Evolutionary conservation across 129 eudicot genomes (phyloP), one percentile per base, ranked within the genome.

Genomic region (Artemisia annua): DNA sequence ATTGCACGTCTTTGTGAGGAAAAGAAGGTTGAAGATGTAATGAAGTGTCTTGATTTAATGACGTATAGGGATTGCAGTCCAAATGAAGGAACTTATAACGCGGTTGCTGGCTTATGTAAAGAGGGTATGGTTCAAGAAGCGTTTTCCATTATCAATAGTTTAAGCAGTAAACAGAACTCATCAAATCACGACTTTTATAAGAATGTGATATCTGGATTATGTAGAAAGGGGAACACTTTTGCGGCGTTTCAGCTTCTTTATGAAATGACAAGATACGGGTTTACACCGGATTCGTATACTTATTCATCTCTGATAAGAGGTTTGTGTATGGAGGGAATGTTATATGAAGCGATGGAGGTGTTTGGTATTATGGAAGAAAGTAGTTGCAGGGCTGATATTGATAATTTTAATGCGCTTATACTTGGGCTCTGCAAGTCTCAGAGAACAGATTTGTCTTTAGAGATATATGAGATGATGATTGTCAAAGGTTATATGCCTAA

Each of bases 291-390:
- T 70, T 81, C 96, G 0, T 88, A 79, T 73, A 84, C 86, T 3
- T 86, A 90, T 52, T 90, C 97, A 4, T 76, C 92, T 48, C 73
- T 94, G 79, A 83, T 90, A 5, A 81, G 92, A 81, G 97, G 98
- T 63, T 67, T 94, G 72, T 94, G 98, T 74, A 57, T 71, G 86
- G 98, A 94, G 78, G 86, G 85, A 69, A 83, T 86, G 97, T 24
- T 84, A 13, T 49, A 75, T 53, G 91, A 82, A 48, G 97, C 96
- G 26, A 70, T 90, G 77, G 85, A 86, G 66, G 78, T 94, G 12
- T 71, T 85, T 46, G 14, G 67, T 57, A 71, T 84, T 50, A 76
- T 94, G 86, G 92, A 87, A 64, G 96, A 84, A 69, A 82, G 75
- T 75, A 93, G 89, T 9, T 72, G 79, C 69, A 82, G 70, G 79